These are phyloP conservation scores for Phialocephala subalpina DNA, from an alignment of 2,329 filamentous ascomycete species.

Conservation along the genomic window DNA sequence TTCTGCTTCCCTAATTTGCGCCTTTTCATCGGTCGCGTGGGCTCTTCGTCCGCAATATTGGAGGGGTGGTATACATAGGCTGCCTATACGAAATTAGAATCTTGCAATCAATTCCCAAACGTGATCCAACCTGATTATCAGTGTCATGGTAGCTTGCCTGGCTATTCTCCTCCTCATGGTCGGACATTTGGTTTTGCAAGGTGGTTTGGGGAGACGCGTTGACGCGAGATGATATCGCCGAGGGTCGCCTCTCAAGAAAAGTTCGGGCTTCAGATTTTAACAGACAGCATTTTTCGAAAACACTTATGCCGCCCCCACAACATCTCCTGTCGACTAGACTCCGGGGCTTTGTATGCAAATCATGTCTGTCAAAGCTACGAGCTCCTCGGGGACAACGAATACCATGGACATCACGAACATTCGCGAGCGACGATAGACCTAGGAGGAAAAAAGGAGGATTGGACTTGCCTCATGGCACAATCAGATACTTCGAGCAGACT, in stretches of 20 bases:
- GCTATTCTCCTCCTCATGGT: conserved; percentile 38
- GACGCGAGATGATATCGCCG: conserved; percentile 8
- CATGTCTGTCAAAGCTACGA: conserved; percentile 42
- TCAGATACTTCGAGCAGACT: conserved; percentile 40
- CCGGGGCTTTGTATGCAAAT: conserved; percentile 43
- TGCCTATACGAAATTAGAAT: conserved; percentile 37
- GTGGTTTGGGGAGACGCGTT: conserved; percentile 29
- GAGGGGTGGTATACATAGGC: conserved; percentile 47
- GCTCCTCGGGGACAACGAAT: conserved; percentile 25
- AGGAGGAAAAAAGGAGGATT: conserved; percentile 15
- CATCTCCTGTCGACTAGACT: conserved; percentile 36
- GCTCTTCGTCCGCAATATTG: conserved; percentile 27
- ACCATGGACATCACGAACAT: conserved; percentile 36
- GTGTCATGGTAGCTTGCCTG: conserved; percentile 39
- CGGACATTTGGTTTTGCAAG: conserved; percentile 40
- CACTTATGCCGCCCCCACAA: conserved; percentile 43
- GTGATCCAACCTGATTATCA: conserved; percentile 43
- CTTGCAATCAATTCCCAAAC: background rate
- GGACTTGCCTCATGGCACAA: conserved; percentile 19
- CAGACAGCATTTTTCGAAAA: conserved; percentile 27
- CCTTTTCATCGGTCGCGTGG: conserved; percentile 45
- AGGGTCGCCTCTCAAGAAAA: conserved; percentile 26
- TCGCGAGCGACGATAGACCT: conserved; percentile 12
- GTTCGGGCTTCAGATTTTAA: conserved; percentile 19
- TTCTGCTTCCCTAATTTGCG: conserved; percentile 43